These are phyloP conservation scores for Fraxinus americana DNA, from an alignment of 257 asterid genomes.

Conservation along the genomic window DNA sequence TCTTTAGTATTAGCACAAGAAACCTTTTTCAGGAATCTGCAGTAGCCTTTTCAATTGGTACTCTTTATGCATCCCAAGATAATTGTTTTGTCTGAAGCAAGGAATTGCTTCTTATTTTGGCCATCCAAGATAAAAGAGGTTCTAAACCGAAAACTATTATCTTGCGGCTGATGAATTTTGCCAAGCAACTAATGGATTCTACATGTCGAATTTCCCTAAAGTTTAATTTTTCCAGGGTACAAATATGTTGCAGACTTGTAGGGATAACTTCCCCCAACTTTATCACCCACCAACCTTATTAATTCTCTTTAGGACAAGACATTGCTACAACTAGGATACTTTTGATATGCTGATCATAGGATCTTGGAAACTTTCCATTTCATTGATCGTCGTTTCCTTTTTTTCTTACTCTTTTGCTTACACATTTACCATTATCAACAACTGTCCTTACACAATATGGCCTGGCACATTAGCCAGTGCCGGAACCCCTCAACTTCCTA, in stretches of 20 bases:
- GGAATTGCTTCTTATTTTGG: conserved; percentile 58
- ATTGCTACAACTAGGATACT: conserved; percentile 2
- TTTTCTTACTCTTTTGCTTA: conserved; percentile 36
- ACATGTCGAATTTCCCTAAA: conserved; percentile 9
- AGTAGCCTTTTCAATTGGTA: conserved; percentile 24
- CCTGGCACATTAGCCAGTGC: conserved; percentile 81
- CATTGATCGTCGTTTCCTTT: conserved; percentile 26
- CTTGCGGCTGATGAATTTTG: conserved; percentile 48
- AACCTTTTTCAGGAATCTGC: conserved; percentile 16
- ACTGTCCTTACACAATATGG: conserved; percentile 79
- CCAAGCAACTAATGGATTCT: conserved; percentile 38
- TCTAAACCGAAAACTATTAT: conserved; percentile 58
- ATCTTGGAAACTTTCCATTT: conserved; percentile 27
- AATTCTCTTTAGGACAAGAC: neutral
- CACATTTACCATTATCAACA: conserved; percentile 60
- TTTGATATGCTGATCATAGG: conserved; percentile 38
- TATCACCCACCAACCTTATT: neutral
- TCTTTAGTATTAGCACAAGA: neutral
- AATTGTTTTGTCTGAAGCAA: conserved; percentile 44
- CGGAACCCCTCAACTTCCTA: conserved; percentile 63
- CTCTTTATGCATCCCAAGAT: conserved; percentile 12
- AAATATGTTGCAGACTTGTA: conserved; percentile 34
- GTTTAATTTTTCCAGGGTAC: conserved; percentile 31
- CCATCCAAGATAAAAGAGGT: conserved; percentile 62
- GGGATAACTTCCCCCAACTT: conserved; percentile 22